Base-by-base conservation (phyloP, 352 stramenopile genomes). In the Globisporangium echinulatum region DNA sequence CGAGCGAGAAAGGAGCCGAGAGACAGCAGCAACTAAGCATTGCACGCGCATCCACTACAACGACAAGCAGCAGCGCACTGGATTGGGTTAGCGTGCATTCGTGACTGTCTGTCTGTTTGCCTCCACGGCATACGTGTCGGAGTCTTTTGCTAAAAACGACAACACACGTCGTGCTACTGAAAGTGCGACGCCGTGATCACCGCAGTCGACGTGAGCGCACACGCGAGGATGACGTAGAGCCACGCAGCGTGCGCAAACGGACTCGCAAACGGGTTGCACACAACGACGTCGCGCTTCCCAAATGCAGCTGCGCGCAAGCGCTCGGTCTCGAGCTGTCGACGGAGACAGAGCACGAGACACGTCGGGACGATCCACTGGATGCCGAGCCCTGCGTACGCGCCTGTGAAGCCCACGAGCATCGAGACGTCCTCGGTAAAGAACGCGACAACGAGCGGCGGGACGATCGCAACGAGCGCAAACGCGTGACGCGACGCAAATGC, bases 391-490 rank as follows among this genome's bases (percentile, higher is more conserved):
- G 85, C 85, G 65, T 95, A 95, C 5, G 83, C 80, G 57, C 85
- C 85, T 7, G 85, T 95, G 66, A 92, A 91, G 54, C 85, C 82
- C 51, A 95, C 84, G 38, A 95, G 77, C 82, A 93, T 92, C 40
- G 82, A 90, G 62, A 95, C 85, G 72, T 95, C 85, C 49, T 95
- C 85, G 3, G 85, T 95, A 68, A 87, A 93, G 69, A 95, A 85
- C 47, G 85, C 85, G 36, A 95, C 79, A 10, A 91, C 59, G 56
- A 93, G 77, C 51, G 85, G 83, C 38, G 85, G 85, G 51, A 91
- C 67, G 69, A 93, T 68, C 39, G 85, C 83, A 49, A 86, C 59
- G 25, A 95, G 61, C 46, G 79, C 82, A 66, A 86, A 93, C 55
- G 77, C 62, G 69, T 92, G 78, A 44, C 67, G 74, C 64, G 71